These are phyloP conservation scores for Leccinum solheimii DNA, from an alignment of 1,284 basidiomycete species.

Conservation along the genomic window DNA sequence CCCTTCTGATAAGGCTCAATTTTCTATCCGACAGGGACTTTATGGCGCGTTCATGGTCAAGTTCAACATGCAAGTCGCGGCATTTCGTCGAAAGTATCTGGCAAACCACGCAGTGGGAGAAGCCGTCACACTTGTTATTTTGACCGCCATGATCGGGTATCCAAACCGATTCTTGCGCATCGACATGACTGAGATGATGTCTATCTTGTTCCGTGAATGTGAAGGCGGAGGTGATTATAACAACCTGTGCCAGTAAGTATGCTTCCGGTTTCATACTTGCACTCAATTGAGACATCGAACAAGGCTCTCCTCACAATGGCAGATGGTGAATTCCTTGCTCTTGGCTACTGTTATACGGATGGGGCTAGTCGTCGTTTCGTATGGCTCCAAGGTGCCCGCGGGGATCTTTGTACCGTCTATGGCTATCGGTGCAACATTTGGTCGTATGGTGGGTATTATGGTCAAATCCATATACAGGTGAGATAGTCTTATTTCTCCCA, in stretches of 20 bases:
- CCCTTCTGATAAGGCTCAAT: conserved; percentile 6
- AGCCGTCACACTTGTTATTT: conserved; percentile 80
- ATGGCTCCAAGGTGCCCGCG: conserved; percentile 95
- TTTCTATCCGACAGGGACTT: conserved; percentile 63
- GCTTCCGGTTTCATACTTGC: conserved; percentile 3
- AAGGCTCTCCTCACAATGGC: conserved; percentile 91
- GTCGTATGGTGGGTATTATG: conserved; percentile 92
- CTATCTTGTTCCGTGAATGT: conserved; percentile 96
- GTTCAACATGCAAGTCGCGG: conserved; percentile 93
- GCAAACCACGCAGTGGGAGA: conserved; percentile 85
- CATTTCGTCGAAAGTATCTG: conserved; percentile 90
- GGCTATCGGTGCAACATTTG: conserved; percentile 96
- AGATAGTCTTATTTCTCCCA: conserved; percentile 25
- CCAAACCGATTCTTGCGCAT: conserved; percentile 94
- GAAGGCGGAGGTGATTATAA: conserved; percentile 92
- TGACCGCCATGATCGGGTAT: conserved; percentile 93
- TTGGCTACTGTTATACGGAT: conserved; percentile 90
- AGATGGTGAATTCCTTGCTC: conserved; percentile 89
- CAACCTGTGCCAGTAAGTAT: conserved; percentile 89
- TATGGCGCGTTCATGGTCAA: conserved; percentile 98
- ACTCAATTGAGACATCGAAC: conserved; percentile 15
- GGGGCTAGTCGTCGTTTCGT: conserved; percentile 87
- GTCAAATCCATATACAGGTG: conserved; percentile 91
- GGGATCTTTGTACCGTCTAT: conserved; percentile 98
- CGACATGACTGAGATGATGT: conserved; percentile 98